Evolutionary conservation across 106 monocot genomes (phyloP), one percentile per base, ranked within the genome.

Genomic region (Acorus gramineus): DNA sequence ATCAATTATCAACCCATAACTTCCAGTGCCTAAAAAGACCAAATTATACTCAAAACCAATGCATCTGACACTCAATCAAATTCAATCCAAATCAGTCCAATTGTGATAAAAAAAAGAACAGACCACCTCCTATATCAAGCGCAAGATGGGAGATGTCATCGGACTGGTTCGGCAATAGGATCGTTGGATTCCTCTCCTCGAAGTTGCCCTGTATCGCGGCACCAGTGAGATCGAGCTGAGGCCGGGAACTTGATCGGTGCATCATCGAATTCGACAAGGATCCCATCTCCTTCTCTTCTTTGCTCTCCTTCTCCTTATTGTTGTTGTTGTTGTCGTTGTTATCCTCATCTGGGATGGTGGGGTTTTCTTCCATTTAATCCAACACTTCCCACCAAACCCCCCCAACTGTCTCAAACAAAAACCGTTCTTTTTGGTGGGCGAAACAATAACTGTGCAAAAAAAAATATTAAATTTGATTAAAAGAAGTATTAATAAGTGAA

Each of bases 121-220:
- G 3, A 55, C 46, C 8, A 96, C 96, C 96, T 70, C 96, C 96
- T 64, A 96, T 87, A 62, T 96, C 96, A 6, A 96, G 74, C 12
- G 96, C 90, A 48, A 96, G 71, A 66, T 91, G 91, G 49, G 87
- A 91, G 69, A 96, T 96, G 66, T 96, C 96, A 72, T 90, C 90
- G 6, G 91, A 91, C 73, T 96, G 96, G 55, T 96, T 96, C 5
- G 96, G 96, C 60, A 96, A 70, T 56, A 96, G 66, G 61, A 96
- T 96, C 2, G 82, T 85, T 0, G 96, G 96, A 55, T 96, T 87
- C 70, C 90, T 74, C 64, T 96, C 96, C 77, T 96, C 90, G 28
- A 81, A 81, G 57, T 87, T 85, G 2, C 85, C 82, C 50, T 91
- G 87, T 57, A 96, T 96, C 4, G 87, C 96, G 0, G 96, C 96